These are phyloP conservation scores for Trypanosoma conorhini DNA, from an alignment of 208 protist species.

Conservation along the genomic window DNA sequence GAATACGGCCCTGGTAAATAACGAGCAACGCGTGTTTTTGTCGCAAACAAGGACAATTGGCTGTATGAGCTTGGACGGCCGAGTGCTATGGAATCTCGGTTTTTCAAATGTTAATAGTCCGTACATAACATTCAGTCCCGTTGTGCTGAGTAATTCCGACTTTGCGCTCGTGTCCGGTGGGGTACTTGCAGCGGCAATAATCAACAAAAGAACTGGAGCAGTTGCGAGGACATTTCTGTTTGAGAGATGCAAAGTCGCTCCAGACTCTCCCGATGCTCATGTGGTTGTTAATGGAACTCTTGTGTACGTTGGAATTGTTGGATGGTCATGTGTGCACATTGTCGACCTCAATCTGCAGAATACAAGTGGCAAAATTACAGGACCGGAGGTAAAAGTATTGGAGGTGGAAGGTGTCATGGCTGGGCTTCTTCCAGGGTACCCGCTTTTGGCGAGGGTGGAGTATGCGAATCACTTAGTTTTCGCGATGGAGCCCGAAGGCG, in stretches of 20 bases:
- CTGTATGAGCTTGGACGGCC: conserved; percentile 9
- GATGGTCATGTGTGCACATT: conserved; percentile 27
- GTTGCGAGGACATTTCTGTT: conserved; percentile 4
- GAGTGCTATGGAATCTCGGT: conserved; percentile 18
- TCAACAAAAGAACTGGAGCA: conserved; percentile 22
- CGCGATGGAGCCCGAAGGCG: background rate
- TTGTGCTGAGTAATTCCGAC: conserved; percentile 17
- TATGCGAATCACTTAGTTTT: conserved; percentile 18
- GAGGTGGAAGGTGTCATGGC: background rate
- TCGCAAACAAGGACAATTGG: conserved; percentile 18
- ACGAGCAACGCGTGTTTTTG: conserved; percentile 5
- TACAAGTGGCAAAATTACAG: background rate
- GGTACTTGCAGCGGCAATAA: conserved; percentile 6
- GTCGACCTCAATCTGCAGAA: conserved; percentile 9
- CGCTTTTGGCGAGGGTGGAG: conserved; percentile 7
- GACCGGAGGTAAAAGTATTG: conserved; percentile 6
- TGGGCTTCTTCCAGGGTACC: conserved; percentile 1
- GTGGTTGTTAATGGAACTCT: conserved; percentile 24
- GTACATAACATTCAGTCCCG: conserved; percentile 9
- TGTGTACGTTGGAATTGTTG: conserved; percentile 15
- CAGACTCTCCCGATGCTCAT: background rate
- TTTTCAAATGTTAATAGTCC: background rate
- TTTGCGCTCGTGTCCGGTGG: conserved; percentile 24
- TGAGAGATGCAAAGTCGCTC: conserved; percentile 10
- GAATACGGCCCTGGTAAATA: background rate